Conservation (phyloP, 176 grass and related monocot species). For the Cenchrus fungigraminus region DNA sequence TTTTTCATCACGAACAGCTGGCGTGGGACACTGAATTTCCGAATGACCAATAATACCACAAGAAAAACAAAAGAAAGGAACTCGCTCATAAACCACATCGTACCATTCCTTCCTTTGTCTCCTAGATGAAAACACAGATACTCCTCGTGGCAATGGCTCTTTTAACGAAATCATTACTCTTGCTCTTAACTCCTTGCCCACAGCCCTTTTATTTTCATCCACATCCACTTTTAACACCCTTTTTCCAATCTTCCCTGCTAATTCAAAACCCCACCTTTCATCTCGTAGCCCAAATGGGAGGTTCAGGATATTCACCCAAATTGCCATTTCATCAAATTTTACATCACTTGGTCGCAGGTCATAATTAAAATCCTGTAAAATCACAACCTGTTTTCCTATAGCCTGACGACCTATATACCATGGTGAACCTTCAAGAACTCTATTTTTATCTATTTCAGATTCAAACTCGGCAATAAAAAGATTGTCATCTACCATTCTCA, state of each 20-base stretch:
- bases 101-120: not conserved
- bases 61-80: not conserved
- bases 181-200: not conserved
- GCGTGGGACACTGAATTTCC: no score
- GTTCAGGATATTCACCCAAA: not conserved
- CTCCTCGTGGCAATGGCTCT: not conserved
- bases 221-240: not conserved
- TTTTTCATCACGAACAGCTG: not conserved
- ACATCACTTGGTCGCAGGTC: not conserved
- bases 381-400: not conserved
- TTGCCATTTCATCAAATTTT: not conserved
- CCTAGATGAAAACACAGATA: not conserved
- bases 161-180: not conserved
- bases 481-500: not conserved
- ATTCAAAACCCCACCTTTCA: not conserved
- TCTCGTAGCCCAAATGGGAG: not conserved
- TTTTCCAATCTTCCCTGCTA: not conserved
- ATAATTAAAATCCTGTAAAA: no score
- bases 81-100: not conserved
- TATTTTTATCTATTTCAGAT: not conserved
- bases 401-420: not conserved
- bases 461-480: not conserved
- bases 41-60: not conserved
- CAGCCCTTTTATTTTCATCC: not conserved
- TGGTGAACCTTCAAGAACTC: not conserved